Conservation (phyloP, 2,329 filamentous ascomycete species). For the Ceratocystis cubensis region DNA sequence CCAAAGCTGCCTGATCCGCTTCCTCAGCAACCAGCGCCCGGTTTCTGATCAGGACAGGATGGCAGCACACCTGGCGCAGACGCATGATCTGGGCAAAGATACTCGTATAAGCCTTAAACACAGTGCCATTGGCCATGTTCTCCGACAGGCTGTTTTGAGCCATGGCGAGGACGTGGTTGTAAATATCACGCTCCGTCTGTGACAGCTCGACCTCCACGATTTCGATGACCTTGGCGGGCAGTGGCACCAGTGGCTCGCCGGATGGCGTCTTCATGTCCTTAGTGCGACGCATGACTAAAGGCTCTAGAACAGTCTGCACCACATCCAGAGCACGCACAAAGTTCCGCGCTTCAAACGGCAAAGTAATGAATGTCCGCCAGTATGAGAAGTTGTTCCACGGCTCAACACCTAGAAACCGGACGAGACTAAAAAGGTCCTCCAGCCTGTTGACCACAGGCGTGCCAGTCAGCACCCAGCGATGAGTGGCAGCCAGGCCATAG, state of each 20-base stretch:
- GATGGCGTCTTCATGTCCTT: conserved; percentile 97
- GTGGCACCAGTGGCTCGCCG: conserved; percentile 59
- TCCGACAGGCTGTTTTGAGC: conserved; percentile 75
- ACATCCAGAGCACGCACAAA: conserved; percentile 90
- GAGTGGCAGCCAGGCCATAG: conserved; percentile 72
- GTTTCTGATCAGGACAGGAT: conserved; percentile 80
- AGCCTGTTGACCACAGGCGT: conserved; percentile 94
- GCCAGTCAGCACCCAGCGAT: conserved; percentile 87
- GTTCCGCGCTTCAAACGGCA: conserved; percentile 91
- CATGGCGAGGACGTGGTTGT: conserved; percentile 74
- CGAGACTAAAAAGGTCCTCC: conserved; percentile 86
- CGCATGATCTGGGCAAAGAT: conserved; percentile 95
- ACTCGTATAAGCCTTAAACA: conserved; percentile 90
- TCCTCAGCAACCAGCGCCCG: conserved; percentile 76
- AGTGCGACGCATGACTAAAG: conserved; percentile 83
- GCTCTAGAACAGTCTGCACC: conserved; percentile 91
- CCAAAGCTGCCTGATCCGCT: conserved; percentile 63
- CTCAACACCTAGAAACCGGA: conserved; percentile 84
- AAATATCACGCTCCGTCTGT: conserved; percentile 73
- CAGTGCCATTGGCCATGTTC: conserved; percentile 80
- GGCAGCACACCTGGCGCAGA: conserved; percentile 85
- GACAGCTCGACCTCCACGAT: conserved; percentile 82
- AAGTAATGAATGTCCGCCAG: conserved; percentile 97
- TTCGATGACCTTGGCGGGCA: conserved; percentile 70
- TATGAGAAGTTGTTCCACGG: conserved; percentile 99